Conservation (phyloP, 2,329 filamentous ascomycete species). For the Cadophora luteo-olivacea region DNA sequence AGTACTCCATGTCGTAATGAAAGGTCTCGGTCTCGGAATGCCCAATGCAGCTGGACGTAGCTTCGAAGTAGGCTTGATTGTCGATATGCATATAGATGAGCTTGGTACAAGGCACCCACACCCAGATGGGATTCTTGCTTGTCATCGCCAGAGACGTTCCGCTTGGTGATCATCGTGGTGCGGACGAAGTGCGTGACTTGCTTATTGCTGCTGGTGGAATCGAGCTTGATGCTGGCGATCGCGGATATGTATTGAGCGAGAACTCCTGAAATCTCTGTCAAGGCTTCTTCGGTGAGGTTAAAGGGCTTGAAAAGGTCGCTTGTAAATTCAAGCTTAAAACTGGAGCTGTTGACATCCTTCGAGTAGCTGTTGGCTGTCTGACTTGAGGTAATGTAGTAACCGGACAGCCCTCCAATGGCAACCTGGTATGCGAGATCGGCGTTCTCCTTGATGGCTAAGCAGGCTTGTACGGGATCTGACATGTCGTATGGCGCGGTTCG, state of each 20-base stretch:
- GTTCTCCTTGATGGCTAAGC: slow-evolving; percentile 9
- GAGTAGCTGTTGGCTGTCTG: slow-evolving; percentile 3
- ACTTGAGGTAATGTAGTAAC: background rate
- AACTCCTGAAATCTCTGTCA: background rate
- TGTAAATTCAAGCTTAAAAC: slow-evolving; percentile 6
- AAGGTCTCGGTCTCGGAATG: slow-evolving; percentile 3
- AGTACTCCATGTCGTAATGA: background rate
- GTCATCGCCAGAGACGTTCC: slow-evolving; percentile 6
- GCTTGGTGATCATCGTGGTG: slow-evolving; percentile 5
- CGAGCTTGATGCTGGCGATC: slow-evolving; percentile 3
- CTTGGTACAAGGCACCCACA: background rate
- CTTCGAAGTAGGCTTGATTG: slow-evolving; percentile 2
- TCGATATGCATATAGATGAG: slow-evolving; percentile 11
- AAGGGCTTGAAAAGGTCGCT: slow-evolving; percentile 9
- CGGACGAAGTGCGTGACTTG: background rate
- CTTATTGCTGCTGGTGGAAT: slow-evolving; percentile 8
- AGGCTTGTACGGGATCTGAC: background rate
- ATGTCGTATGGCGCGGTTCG: background rate
- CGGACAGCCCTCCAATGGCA: background rate
- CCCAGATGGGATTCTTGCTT: slow-evolving; percentile 1
- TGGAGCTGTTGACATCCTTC: slow-evolving; percentile 5
- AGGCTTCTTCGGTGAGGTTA: background rate
- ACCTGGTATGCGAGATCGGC: slow-evolving; percentile 6
- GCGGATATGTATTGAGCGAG: background rate
- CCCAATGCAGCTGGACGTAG: slow-evolving; percentile 1